Evolutionary conservation across 805 yeast species (phyloP), one percentile per base, ranked within the genome.

Genomic region (Brettanomyces naardenensis): DNA sequence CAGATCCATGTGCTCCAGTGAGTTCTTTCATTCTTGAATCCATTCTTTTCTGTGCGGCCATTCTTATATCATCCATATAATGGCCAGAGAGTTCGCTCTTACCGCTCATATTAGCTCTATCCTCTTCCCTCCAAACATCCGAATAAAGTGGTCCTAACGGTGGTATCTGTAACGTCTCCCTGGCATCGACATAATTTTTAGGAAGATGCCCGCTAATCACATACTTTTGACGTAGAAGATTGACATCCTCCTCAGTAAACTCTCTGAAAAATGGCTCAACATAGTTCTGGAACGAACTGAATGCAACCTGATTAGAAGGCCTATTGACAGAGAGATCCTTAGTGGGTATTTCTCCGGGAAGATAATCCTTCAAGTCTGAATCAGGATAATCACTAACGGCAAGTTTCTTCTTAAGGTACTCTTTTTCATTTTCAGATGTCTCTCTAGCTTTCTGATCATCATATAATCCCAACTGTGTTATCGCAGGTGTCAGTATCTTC

Each of bases 381-480:
- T 78, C 73, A 0, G 98, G 98, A 55, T 78, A 92, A n/a, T 89
- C 78, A 0, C 92, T 84, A 13, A 92, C 98, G 3, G 84, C 95
- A 51, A 79, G 87, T 54, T 81, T 82, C 46, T 69, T 69, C 53
- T 83, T 82, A 41, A 83, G 58, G 49, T 73, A 85, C 33, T 84
- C 95, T 13, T 40, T 41, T 29, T 48, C 52, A 17, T 74, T 78
- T 5, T 87, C 87, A n/a, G 75, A 75, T 14, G 75, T 69, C 41
- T 75, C 80, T 11, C 75, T 71, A 40, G 77, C 81, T 17, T 75
- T 53, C 1, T 82, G 82, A 33, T 75, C 68, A 23, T 53, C 46
- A 28, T 45, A 57, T 27, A 57, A 38, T 19, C 46, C 42, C 31
- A 58, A 41, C 10, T 39, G 39, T 9, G 48, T 45, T 11, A 40